Percentiles rank a stretch among this genome's conserved stretches.
Evolutionary conservation across 768 basidiomycete genomes (phyloP).

Genomic region (Asterophora parasitica): DNA sequence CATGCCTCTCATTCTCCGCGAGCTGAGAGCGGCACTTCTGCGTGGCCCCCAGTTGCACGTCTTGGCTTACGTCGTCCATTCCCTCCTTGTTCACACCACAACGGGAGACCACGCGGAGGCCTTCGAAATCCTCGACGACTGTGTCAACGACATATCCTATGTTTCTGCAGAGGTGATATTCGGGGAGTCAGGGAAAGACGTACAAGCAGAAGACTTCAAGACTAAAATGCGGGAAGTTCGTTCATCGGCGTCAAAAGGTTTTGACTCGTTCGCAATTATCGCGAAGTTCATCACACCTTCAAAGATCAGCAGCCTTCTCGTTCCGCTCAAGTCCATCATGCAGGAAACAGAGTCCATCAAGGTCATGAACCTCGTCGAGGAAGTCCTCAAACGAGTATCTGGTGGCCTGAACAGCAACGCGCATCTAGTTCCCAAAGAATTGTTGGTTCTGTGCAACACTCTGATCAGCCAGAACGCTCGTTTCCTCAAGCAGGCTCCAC

Average conservation of each 20-base stretch:
- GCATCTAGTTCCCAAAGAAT: slow-evolving; percentile 60
- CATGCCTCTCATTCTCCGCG: slow-evolving; percentile 68
- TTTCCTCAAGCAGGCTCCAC: slow-evolving; percentile 65
- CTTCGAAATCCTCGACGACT: slow-evolving; percentile 68
- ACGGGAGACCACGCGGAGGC: slow-evolving; percentile 45
- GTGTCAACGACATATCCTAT: slow-evolving; percentile 74
- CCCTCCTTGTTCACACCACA: slow-evolving; percentile 78
- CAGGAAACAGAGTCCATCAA: slow-evolving; percentile 78
- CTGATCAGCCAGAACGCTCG: slow-evolving; percentile 87
- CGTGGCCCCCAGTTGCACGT: slow-evolving; percentile 96
- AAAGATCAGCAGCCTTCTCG: slow-evolving; percentile 70
- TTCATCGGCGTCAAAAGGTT: slow-evolving; percentile 72
- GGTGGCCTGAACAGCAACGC: slow-evolving; percentile 81
- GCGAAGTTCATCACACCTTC: slow-evolving; percentile 74
- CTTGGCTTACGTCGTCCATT: slow-evolving; percentile 78
- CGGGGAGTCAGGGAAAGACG: slow-evolving; percentile 89
- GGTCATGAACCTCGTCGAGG: slow-evolving; percentile 81
- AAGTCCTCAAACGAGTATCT: slow-evolving; percentile 79
- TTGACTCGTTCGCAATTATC: slow-evolving; percentile 81
- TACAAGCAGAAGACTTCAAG: slow-evolving; percentile 85
- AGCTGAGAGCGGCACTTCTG: slow-evolving; percentile 76
- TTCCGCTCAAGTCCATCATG: slow-evolving; percentile 80
- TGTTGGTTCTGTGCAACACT: slow-evolving; percentile 82
- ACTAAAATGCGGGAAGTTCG: slow-evolving; percentile 92
- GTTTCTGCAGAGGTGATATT: slow-evolving; percentile 89